A percentile compares a stretch with the other conserved stretches of the same genome.
These are phyloP conservation scores for Nothomitra cinnamomea DNA, from an alignment of 2,329 filamentous ascomycete species.

Conservation along the genomic window DNA sequence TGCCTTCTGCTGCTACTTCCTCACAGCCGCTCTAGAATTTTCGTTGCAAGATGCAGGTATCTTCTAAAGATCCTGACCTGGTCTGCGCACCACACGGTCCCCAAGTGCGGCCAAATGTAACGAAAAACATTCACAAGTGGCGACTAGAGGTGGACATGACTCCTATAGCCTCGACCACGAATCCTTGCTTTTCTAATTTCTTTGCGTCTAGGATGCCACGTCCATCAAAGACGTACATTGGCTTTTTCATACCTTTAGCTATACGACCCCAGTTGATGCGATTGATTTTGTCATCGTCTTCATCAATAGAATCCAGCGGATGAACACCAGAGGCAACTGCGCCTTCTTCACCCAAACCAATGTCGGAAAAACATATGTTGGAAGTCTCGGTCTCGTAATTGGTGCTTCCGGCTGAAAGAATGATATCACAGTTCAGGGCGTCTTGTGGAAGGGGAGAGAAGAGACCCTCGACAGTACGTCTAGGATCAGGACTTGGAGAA, in stretches of 20 bases:
- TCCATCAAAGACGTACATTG: conserved; percentile 34
- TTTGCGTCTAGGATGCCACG: conserved; percentile 20
- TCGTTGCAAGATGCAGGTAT: too few relatives aligned
- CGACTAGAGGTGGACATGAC: neutral
- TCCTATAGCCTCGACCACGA: conserved; percentile 21
- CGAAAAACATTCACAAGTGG: neutral
- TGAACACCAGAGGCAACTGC: neutral
- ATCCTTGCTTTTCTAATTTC: conserved; percentile 21
- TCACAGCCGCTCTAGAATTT: too few relatives aligned
- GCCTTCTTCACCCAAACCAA: too few relatives aligned
- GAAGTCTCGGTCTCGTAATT: neutral
- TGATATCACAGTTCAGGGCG: neutral
- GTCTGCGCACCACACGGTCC: too few relatives aligned
- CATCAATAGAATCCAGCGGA: neutral
- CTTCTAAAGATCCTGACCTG: too few relatives aligned
- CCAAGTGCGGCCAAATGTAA: too few relatives aligned
- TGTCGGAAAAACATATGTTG: neutral
- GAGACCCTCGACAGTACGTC: neutral
- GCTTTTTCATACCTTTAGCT: conserved; percentile 26
- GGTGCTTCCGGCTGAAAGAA: neutral
- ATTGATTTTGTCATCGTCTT: conserved; percentile 12
- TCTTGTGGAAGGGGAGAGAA: neutral
- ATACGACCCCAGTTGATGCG: conserved; percentile 29
- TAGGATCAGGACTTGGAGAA: neutral
- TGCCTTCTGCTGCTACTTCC: too few relatives aligned